A percentile compares a stretch with the other conserved stretches of the same genome.
Conservation (phyloP, 1,284 basidiomycete species). For the Entoloma clypeatum region DNA sequence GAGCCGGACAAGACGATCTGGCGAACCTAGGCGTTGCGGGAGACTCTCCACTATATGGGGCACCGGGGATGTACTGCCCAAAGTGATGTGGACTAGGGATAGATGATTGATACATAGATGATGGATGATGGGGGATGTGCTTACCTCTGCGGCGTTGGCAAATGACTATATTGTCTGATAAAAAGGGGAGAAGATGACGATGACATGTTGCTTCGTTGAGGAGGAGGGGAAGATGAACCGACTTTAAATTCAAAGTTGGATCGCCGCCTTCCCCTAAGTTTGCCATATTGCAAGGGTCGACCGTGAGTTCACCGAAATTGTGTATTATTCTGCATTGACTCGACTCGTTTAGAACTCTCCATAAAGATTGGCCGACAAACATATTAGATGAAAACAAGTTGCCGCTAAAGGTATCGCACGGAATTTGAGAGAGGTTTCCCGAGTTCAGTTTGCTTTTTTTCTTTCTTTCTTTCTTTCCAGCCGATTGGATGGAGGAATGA, state of each 20-base stretch:
- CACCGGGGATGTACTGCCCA: constrained; percentile 40
- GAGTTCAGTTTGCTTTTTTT: background rate
- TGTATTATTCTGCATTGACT: too few relatives aligned
- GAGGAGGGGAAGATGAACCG: constrained; percentile 1
- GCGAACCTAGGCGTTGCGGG: constrained; percentile 41
- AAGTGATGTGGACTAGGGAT: constrained; percentile 45
- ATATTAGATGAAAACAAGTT: too few relatives aligned
- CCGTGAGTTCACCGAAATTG: too few relatives aligned
- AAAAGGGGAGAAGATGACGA: constrained; percentile 27
- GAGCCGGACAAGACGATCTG: too few relatives aligned
- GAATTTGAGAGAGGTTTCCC: constrained; percentile 10
- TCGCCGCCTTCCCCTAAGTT: constrained; percentile 7
- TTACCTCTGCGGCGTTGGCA: constrained; percentile 64
- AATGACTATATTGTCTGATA: constrained; percentile 37
- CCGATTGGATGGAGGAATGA: constrained; percentile 10
- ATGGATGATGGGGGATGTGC: constrained; percentile 14
- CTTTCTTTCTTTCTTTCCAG: too few relatives aligned
- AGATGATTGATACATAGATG: background rate
- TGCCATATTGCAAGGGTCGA: constrained; percentile 7
- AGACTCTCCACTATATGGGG: constrained; percentile 38
- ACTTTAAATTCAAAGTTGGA: constrained; percentile 4
- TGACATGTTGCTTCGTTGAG: background rate
- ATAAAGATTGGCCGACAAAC: too few relatives aligned
- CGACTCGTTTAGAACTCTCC: too few relatives aligned
- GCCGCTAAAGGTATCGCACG: constrained; percentile 13